Percentiles rank a stretch among this genome's conserved stretches.
Conservation (phyloP, 139 green algal species). For the Coelastrella sp. region DNA sequence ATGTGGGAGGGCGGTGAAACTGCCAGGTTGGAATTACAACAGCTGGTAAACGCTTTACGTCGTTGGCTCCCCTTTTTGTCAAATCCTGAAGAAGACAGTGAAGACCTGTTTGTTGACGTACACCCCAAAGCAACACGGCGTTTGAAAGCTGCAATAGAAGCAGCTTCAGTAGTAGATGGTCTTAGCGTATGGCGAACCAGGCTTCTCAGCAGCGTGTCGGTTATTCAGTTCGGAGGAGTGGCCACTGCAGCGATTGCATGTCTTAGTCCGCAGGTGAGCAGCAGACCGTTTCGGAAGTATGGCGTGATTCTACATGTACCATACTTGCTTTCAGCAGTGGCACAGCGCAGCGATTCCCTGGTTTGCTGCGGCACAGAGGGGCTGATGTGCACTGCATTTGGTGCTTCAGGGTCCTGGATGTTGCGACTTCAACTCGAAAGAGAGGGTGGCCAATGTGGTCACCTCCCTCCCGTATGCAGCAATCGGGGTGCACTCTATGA, state of each 20-base stretch:
- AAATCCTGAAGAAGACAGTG: background rate
- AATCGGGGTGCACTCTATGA: slow-evolving; percentile 67
- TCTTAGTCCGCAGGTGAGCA: slow-evolving; percentile 33
- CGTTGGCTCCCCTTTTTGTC: background rate
- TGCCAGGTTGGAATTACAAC: background rate
- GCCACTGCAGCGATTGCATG: slow-evolving; percentile 23
- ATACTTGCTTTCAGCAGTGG: too few species aligned
- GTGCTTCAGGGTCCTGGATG: slow-evolving; percentile 52
- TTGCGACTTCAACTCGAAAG: slow-evolving; percentile 68
- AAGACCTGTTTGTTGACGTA: background rate
- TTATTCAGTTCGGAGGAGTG: slow-evolving; percentile 41
- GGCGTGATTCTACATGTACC: too few species aligned
- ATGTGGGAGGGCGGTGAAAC: slow-evolving; percentile 12
- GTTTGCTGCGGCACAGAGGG: too few species aligned
- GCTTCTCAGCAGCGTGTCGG: slow-evolving; percentile 16
- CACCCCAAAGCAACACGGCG: background rate
- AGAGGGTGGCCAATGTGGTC: slow-evolving; percentile 72
- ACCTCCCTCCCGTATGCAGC: slow-evolving; percentile 74
- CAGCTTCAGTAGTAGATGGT: slow-evolving; percentile 26
- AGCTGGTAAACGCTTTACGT: background rate
- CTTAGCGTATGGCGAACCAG: slow-evolving; percentile 12
- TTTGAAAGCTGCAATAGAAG: background rate
- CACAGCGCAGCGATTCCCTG: too few species aligned
- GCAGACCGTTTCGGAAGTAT: too few species aligned
- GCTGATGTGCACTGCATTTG: background rate